Evolutionary conservation across 1,284 basidiomycete species (phyloP).

Genomic region (Stygiomarasmius scandens): DNA sequence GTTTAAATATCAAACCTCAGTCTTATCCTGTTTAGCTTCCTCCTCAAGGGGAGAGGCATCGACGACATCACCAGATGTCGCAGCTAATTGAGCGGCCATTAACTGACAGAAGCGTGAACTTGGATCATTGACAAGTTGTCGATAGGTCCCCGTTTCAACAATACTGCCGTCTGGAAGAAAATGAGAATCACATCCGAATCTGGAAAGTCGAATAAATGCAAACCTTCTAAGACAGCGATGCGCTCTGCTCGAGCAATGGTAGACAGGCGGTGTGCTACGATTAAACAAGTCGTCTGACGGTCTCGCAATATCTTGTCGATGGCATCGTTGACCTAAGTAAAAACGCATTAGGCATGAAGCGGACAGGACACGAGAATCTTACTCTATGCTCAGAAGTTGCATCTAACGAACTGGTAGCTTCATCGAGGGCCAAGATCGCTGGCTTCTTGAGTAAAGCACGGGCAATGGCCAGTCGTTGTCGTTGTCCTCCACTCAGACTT

Average conservation of each 20-base stretch:
- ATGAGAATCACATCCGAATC: background rate
- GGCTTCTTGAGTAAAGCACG: conserved; percentile 86
- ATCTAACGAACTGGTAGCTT: conserved; percentile 86
- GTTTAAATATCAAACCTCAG: background rate
- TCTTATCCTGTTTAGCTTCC: background rate
- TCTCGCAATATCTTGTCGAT: conserved; percentile 84
- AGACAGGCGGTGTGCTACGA: conserved; percentile 86
- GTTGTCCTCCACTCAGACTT: conserved; percentile 75
- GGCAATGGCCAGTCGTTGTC: conserved; percentile 78
- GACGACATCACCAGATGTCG: conserved; percentile 25
- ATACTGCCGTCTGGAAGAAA: conserved; percentile 67
- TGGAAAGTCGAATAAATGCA: conserved; percentile 14
- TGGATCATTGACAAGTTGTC: conserved; percentile 65
- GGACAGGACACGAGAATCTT: conserved; percentile 8
- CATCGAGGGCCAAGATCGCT: conserved; percentile 79
- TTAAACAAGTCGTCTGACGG: conserved; percentile 82
- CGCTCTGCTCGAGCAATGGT: conserved; percentile 85
- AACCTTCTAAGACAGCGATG: conserved; percentile 86
- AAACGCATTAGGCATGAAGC: conserved; percentile 8
- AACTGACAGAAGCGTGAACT: conserved; percentile 74
- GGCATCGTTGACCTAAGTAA: conserved; percentile 79
- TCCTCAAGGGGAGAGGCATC: background rate
- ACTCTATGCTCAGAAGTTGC: conserved; percentile 85
- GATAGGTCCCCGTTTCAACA: conserved; percentile 83
- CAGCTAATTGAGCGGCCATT: conserved; percentile 84